A percentile compares a stretch with the other conserved stretches of the same genome.
Conservation (phyloP, 257 asterid genomes). For the Jasminum sambac region DNA sequence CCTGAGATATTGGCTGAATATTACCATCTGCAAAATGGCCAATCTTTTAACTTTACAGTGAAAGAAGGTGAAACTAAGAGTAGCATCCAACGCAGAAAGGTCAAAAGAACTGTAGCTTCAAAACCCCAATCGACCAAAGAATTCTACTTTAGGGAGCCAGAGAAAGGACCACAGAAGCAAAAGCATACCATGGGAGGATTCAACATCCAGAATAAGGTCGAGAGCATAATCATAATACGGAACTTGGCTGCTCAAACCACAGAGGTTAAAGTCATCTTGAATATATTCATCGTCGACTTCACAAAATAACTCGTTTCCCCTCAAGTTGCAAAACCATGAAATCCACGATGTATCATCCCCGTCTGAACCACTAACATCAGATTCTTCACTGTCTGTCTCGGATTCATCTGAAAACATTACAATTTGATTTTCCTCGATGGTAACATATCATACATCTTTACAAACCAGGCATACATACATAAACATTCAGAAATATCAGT, state of each 20-base stretch:
- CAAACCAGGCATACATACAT: neutral
- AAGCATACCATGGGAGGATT: conserved; percentile 59
- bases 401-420: conserved; percentile 51
- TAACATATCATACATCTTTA: neutral
- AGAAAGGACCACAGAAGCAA: conserved; percentile 7
- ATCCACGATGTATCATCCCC: conserved; percentile 73
- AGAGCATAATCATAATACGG: conserved; percentile 65
- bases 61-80: neutral
- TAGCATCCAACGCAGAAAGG: neutral
- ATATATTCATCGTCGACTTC: conserved; percentile 69
- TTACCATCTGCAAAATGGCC: neutral
- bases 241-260: conserved; percentile 69
- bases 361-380: conserved; percentile 68
- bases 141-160: neutral
- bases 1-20: neutral
- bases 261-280: conserved; percentile 66
- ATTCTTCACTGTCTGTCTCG: conserved; percentile 65
- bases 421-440: conserved; percentile 9
- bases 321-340: conserved; percentile 73
- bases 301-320: conserved; percentile 65
- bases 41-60: neutral
- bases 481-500: neutral
- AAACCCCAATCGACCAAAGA: conserved; percentile 14
- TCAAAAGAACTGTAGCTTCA: neutral
- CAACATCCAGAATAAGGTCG: conserved; percentile 64